Conservation (phyloP, 257 asterid species). For the Ocimum tenuiflorum region DNA sequence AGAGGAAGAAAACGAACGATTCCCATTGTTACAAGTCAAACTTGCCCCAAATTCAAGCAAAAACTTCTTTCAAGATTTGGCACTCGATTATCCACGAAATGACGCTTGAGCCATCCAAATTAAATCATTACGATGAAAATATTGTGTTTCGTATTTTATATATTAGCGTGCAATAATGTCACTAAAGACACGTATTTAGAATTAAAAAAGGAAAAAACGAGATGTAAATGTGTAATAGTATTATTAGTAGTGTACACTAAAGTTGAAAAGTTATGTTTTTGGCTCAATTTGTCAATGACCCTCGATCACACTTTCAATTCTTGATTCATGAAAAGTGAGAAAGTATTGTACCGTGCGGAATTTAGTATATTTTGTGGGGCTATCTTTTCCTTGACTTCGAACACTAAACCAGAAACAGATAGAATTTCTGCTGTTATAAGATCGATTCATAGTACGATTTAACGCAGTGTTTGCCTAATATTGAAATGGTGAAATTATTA, state of each 20-base stretch:
- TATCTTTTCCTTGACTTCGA: neutral
- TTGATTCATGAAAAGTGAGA: slow-evolving; percentile 13
- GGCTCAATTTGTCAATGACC: slow-evolving; percentile 18
- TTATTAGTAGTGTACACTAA: neutral
- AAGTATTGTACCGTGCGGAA: slow-evolving; percentile 6
- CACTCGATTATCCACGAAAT: slow-evolving; percentile 22
- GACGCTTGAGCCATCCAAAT: slow-evolving; percentile 14
- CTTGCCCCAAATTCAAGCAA: slow-evolving; percentile 16
- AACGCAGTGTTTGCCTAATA: no score
- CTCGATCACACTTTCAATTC: slow-evolving; percentile 20
- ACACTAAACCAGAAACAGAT: neutral
- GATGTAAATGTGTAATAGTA: neutral
- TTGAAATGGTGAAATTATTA: no score
- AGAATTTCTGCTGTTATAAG: neutral
- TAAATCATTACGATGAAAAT: neutral
- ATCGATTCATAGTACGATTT: no score
- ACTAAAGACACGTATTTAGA: neutral
- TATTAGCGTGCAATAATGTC: no score
- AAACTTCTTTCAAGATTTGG: slow-evolving; percentile 16
- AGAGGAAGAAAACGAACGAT: slow-evolving; percentile 2
- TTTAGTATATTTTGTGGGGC: neutral
- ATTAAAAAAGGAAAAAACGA: no score
- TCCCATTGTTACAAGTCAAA: slow-evolving; percentile 28
- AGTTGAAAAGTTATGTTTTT: neutral
- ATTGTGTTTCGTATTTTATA: no score